Evolutionary conservation across 1,284 basidiomycete genomes (phyloP), one percentile per base, ranked within the genome.

Genomic region (Porodaedalea pini): DNA sequence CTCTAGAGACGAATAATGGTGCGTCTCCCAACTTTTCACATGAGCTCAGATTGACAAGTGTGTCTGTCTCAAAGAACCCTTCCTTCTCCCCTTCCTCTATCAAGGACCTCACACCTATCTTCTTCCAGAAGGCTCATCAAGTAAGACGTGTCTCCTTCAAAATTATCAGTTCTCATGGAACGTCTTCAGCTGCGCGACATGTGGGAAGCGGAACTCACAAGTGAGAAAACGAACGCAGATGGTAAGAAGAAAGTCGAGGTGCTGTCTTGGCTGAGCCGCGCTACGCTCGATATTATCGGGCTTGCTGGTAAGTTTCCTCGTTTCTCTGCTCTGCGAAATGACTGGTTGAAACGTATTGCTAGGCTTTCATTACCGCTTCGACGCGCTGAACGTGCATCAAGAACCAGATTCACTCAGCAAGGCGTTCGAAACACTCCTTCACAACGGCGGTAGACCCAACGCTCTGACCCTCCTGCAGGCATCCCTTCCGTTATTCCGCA

Each of bases 351-450:
- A 44, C 51, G 13, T 32, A 21, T 37, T 23, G 19, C 7, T 41
- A 81, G 80, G 85, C 0, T 90, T 90, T 66, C 78, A 81, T 65
- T 88, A 89, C 65, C 67, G 80, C 10, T 88, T 92, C 67, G 70
- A 85, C 19, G 56, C 64, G 2, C 48, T 64, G 36, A 61, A 57
- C 39, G 45, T 64, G 64, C 55, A 62, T 21, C 59, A 55, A 15
- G 39, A 65, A 11, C 50, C 64, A 7, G 68, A 70, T 58, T 69
- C 71, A 45, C 66, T 76, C 6, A 66, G 66, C 11, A 43, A 56
- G 3, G 69, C 71, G 2, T 69, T 73, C 60, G 63, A 65, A 41
- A 58, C 57, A 13, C 61, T 70, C 56, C 67, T 71, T 51, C 52
- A 61, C 6, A 19, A 56, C 56, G 2, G 47, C 48, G 27, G 34